These are phyloP conservation scores for Hyaloscypha variabilis DNA, from an alignment of 495 filamentous ascomycete genomes.

Conservation along the genomic window DNA sequence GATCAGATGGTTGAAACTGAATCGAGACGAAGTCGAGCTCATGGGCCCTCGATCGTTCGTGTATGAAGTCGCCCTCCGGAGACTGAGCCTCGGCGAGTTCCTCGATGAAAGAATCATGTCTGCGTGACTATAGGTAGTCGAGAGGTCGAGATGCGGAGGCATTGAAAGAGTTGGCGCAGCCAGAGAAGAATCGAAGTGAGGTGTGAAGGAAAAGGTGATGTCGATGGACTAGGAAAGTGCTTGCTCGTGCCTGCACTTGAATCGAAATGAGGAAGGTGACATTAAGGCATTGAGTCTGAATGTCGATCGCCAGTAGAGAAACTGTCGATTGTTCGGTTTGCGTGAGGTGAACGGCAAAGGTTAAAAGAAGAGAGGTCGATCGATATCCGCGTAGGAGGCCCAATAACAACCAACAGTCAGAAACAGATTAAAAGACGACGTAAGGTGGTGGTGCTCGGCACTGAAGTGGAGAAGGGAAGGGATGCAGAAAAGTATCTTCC, in stretches of 20 bases:
- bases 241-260: conserved; percentile 25
- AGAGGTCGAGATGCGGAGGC: conserved; percentile 51
- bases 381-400: conserved; percentile 4
- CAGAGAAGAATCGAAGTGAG: conserved; percentile 29
- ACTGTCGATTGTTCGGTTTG: background rate
- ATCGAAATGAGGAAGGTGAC: background rate
- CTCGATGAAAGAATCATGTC: conserved; percentile 54
- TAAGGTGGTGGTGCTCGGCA: conserved; percentile 3
- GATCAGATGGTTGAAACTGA: conserved; percentile 64
- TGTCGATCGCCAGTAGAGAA: background rate
- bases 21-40: conserved; percentile 58
- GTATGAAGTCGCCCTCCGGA: conserved; percentile 23
- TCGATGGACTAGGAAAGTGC: background rate
- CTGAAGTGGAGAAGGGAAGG: background rate
- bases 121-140: conserved; percentile 44
- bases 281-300: conserved; percentile 22
- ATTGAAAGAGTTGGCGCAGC: conserved; percentile 39
- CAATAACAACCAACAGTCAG: conserved; percentile 3
- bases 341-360: background rate
- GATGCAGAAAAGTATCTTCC: background rate
- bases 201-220: conserved; percentile 7
- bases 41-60: conserved; percentile 38
- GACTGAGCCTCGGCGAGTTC: conserved; percentile 30
- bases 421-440: background rate
- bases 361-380: background rate